Base-by-base conservation (phyloP, 2,329 filamentous ascomycete genomes). In the Diplodia mutila region DNA sequence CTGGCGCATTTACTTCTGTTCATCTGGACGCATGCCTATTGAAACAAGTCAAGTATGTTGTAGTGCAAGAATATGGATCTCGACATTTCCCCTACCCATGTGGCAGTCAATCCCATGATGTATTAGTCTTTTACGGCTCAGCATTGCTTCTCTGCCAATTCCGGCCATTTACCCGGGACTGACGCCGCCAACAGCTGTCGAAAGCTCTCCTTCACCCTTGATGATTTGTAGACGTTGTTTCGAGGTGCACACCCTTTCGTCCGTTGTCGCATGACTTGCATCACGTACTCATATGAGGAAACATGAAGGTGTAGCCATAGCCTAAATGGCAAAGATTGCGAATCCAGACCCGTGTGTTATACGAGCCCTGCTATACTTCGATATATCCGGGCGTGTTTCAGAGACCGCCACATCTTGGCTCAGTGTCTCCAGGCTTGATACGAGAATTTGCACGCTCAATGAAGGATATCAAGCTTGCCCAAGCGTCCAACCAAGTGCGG, bases 301-400 rank as follows among this genome's bases (percentile, higher is more conserved):
- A 12, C 37, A 25, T 52, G 14, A 63, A 25, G 42, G 59, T n/a
- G 53, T 11, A 14, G 2, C 18, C n/a, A 23, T 48, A 52, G 59
- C 59, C 59, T 63, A 51, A 63, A 63, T n/a, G 59, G 21, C 23
- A 49, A 37, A 32, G n/a, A 46, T 37, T n/a, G 23, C 16, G 37
- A 32, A 61, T 7, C 55, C 23, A 61, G 59, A 21, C 42, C 42
- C 42, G 49, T 34, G 27, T 37, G 42, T 61, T n/a, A 61, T 61
- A 42, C 42, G 27, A 46, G 12, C 55, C 51, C 59, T n/a, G 11
- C 46, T 51, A 37, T 51, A 49, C 21, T 27, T 48, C n/a, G 42
- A 63, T 63, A 55, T 63, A 63, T n/a, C 59, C 42, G 59, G 34
- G 59, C 46, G 18, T n/a, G 59, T 63, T 63, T 63, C 59, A 63